Evolutionary conservation across 306 rosid species (phyloP).

Genomic region (Malus asiatica): DNA sequence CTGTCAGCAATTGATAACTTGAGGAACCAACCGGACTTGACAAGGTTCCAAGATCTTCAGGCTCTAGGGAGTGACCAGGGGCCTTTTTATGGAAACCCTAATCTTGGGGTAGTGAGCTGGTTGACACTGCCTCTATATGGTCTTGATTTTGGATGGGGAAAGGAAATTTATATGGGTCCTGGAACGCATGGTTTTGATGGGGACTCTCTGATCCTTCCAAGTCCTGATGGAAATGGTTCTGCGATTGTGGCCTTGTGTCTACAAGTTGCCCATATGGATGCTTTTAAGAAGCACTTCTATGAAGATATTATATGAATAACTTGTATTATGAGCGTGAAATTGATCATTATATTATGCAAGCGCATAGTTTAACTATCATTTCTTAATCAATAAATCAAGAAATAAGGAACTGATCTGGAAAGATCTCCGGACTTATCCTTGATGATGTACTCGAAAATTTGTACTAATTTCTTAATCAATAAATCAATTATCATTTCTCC

Average conservation of each 20-base stretch:
- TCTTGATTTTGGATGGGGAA: constrained; percentile 67
- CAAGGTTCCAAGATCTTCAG: constrained; percentile 41
- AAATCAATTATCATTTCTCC: too few relatives aligned
- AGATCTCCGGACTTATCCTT: too few relatives aligned
- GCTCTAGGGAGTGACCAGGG: constrained; percentile 16
- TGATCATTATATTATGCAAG: too few relatives aligned
- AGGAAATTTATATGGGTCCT: constrained; percentile 41
- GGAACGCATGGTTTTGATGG: constrained; percentile 45
- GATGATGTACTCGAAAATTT: too few relatives aligned
- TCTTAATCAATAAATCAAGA: too few relatives aligned
- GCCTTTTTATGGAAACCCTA: constrained; percentile 40
- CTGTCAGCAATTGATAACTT: constrained; percentile 32
- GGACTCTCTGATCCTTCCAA: constrained; percentile 27
- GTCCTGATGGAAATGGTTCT: constrained; percentile 40
- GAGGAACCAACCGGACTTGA: constrained; percentile 38
- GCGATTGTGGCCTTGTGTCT: constrained; percentile 35
- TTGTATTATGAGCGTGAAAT: too few relatives aligned
- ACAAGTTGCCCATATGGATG: constrained; percentile 41
- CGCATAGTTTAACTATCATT: too few relatives aligned
- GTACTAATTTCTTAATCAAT: too few relatives aligned
- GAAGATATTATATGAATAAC: constrained; percentile 13
- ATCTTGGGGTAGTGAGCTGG: constrained; percentile 49
- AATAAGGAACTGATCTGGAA: too few relatives aligned
- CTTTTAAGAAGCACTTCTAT: constrained; percentile 43
- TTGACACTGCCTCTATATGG: constrained; percentile 43